Conservation (phyloP, 202 grass and related monocot species). For the Musa balbisiana region DNA sequence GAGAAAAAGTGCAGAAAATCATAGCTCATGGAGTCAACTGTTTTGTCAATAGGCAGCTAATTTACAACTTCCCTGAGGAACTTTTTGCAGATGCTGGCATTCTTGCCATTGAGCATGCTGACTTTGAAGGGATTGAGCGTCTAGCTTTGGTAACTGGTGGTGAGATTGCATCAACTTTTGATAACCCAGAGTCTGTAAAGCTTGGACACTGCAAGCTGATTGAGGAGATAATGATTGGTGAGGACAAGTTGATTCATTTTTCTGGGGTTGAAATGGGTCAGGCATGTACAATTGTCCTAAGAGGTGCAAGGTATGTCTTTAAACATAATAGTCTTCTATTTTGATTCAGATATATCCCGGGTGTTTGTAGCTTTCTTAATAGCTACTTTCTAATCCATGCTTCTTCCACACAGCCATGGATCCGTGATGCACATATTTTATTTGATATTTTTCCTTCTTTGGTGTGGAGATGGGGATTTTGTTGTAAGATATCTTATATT, state of each 20-base stretch:
- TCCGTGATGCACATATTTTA: too few relatives aligned
- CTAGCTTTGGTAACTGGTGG: slow-evolving; percentile 84
- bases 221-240: slow-evolving; percentile 98
- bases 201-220: slow-evolving; percentile 92
- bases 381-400: not conserved
- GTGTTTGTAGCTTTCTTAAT: not conserved
- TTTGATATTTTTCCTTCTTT: too few relatives aligned
- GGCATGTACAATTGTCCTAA: slow-evolving; percentile 92
- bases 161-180: slow-evolving; percentile 93
- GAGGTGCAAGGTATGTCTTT: slow-evolving; percentile 64
- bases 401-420: too few relatives aligned
- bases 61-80: slow-evolving; percentile 98
- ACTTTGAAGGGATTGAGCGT: slow-evolving; percentile 93
- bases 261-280: slow-evolving; percentile 80
- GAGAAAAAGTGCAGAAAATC: slow-evolving; percentile 90
- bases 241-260: slow-evolving; percentile 89
- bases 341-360: not conserved
- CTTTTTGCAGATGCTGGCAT: slow-evolving; percentile 92
- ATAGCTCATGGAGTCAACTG: slow-evolving; percentile 91
- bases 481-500: too few relatives aligned
- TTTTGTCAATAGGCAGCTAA: slow-evolving; percentile 86
- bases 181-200: slow-evolving; percentile 93
- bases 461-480: too few relatives aligned
- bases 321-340: not conserved
- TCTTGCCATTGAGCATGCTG: slow-evolving; percentile 92